These are phyloP conservation scores for Coelastrella sp. DNA, from an alignment of 139 green algal species.

Conservation along the genomic window DNA sequence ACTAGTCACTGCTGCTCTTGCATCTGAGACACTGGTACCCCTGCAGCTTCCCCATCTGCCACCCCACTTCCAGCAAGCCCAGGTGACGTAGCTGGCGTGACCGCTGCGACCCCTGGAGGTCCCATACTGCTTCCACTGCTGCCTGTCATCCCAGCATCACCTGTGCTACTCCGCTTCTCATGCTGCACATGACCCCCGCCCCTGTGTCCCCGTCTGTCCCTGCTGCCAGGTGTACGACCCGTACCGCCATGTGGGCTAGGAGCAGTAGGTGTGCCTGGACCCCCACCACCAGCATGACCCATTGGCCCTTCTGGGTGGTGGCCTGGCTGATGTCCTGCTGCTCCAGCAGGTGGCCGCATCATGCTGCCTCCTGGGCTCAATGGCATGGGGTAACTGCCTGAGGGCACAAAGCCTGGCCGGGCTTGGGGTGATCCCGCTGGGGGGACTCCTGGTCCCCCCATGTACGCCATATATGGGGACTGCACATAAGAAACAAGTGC, in stretches of 20 bases:
- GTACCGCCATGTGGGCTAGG: slow-evolving; percentile 16
- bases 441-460: slow-evolving; percentile 6
- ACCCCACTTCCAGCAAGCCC: too few species aligned
- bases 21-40: too few species aligned
- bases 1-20: too few species aligned
- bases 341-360: slow-evolving; percentile 18
- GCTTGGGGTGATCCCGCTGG: background rate
- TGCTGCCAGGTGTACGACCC: slow-evolving; percentile 4
- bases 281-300: background rate
- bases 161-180: background rate
- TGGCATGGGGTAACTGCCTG: slow-evolving; percentile 8
- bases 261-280: slow-evolving; percentile 27
- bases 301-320: background rate
- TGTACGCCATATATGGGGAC: slow-evolving; percentile 35
- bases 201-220: slow-evolving; percentile 2
- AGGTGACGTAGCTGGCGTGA: background rate
- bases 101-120: background rate
- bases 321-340: slow-evolving; percentile 20
- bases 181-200: background rate
- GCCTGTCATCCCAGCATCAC: background rate
- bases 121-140: background rate
- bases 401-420: slow-evolving; percentile 22
- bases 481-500: background rate
- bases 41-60: background rate
- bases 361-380: slow-evolving; percentile 21